These are phyloP conservation scores for Saitozyma podzolica DNA, from an alignment of 768 basidiomycete genomes.

Conservation along the genomic window DNA sequence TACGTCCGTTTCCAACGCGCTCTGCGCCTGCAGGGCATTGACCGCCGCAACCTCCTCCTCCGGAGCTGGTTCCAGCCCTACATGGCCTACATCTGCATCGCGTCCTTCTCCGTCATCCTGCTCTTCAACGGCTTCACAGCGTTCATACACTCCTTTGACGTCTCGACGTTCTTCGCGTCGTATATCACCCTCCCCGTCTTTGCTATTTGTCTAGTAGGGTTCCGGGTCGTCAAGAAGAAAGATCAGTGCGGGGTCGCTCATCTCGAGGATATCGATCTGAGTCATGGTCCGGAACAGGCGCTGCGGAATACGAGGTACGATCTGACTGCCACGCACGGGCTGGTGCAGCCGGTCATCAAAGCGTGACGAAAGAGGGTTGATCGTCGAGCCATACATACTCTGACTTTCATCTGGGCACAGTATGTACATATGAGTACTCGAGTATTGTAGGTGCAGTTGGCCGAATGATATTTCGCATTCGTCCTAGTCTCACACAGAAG, in stretches of 20 bases:
- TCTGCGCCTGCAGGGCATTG: slow-evolving; percentile 67
- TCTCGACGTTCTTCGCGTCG: slow-evolving; percentile 58
- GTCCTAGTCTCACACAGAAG: too few species aligned
- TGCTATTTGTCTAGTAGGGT: slow-evolving; percentile 1
- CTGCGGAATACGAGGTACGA: slow-evolving; percentile 8
- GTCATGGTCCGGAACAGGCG: not conserved
- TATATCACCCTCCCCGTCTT: slow-evolving; percentile 69
- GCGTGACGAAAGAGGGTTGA: too few species aligned
- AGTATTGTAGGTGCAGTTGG: too few species aligned
- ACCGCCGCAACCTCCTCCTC: slow-evolving; percentile 6
- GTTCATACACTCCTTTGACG: slow-evolving; percentile 46
- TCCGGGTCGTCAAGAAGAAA: slow-evolving; percentile 10
- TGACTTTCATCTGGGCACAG: too few species aligned
- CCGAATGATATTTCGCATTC: too few species aligned
- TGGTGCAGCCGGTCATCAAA: too few species aligned
- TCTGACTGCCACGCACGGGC: too few species aligned
- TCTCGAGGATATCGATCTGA: slow-evolving; percentile 8
- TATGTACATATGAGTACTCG: too few species aligned
- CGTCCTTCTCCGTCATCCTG: slow-evolving; percentile 12
- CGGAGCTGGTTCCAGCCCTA: slow-evolving; percentile 25
- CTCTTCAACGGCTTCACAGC: slow-evolving; percentile 6
- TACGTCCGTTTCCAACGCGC: slow-evolving; percentile 83
- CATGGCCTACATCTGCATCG: slow-evolving; percentile 33
- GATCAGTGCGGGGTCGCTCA: not conserved
- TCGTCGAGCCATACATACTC: too few species aligned